Conservation (phyloP, 257 asterid species). For the Solanum peruvianum region DNA sequence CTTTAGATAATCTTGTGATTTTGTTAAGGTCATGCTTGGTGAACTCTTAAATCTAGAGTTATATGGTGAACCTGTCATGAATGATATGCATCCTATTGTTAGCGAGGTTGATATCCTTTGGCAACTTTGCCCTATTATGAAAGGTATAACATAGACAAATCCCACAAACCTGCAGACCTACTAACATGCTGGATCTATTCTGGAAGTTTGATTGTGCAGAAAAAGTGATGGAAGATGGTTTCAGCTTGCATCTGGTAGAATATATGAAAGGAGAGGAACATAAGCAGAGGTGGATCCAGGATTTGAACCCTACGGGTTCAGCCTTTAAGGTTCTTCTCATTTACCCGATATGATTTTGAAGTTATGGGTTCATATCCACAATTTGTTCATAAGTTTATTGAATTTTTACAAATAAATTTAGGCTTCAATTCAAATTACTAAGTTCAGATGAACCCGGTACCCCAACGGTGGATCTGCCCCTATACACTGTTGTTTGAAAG, state of each 20-base stretch:
- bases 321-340: not conserved
- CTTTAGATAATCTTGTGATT: not conserved
- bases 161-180: not conserved
- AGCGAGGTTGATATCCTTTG: not conserved
- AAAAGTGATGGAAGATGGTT: not conserved
- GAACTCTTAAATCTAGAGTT: not conserved
- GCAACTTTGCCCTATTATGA: not conserved
- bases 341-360: not conserved
- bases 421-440: not conserved
- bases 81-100: not conserved
- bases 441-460: not conserved
- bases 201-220: not conserved
- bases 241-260: not conserved
- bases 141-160: not conserved
- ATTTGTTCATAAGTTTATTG: not conserved
- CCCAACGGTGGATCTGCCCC: not conserved
- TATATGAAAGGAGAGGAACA: not conserved
- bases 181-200: not conserved
- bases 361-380: not conserved
- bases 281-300: not conserved
- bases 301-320: not conserved
- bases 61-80: not conserved
- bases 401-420: not conserved
- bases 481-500: not conserved
- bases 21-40: not conserved